Evolutionary conservation across 169 alveolate species (phyloP).

Genomic region (Amoebophrya sp.): DNA sequence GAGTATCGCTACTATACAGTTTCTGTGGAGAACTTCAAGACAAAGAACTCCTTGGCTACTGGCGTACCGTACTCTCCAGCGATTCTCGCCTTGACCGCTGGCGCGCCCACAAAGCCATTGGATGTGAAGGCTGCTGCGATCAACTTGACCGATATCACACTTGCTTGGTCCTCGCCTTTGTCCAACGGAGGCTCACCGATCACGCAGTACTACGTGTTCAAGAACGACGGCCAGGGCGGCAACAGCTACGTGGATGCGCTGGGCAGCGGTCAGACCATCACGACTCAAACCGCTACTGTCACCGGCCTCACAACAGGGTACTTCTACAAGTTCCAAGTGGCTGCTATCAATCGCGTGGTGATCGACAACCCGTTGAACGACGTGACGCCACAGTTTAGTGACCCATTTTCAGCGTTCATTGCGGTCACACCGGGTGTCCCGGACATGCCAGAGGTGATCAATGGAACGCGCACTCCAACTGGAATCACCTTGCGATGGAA

Average conservation of each 20-base stretch:
- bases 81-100: conserved; percentile 32
- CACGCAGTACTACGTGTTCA: background rate
- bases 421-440: conserved; percentile 35
- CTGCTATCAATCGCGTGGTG: conserved; percentile 24
- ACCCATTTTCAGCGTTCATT: conserved; percentile 10
- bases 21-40: conserved; percentile 12
- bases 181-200: conserved; percentile 32
- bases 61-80: conserved; percentile 26
- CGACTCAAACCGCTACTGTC: conserved; percentile 23
- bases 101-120: conserved; percentile 33
- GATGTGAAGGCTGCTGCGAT: conserved; percentile 19
- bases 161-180: background rate
- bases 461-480: background rate
- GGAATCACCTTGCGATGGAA: conserved; percentile 27
- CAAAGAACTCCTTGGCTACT: conserved; percentile 6
- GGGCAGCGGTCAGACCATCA: conserved; percentile 3
- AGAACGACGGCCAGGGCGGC: conserved; percentile 34
- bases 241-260: background rate
- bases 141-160: conserved; percentile 1
- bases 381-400: background rate
- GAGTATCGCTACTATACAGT: conserved; percentile 20
- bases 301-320: conserved; percentile 31
- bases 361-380: conserved; percentile 22
- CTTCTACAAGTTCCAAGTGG: conserved; percentile 21
- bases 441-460: background rate